These are phyloP conservation scores for Clarireedia paspali DNA, from an alignment of 2,329 filamentous ascomycete species.

Conservation along the genomic window DNA sequence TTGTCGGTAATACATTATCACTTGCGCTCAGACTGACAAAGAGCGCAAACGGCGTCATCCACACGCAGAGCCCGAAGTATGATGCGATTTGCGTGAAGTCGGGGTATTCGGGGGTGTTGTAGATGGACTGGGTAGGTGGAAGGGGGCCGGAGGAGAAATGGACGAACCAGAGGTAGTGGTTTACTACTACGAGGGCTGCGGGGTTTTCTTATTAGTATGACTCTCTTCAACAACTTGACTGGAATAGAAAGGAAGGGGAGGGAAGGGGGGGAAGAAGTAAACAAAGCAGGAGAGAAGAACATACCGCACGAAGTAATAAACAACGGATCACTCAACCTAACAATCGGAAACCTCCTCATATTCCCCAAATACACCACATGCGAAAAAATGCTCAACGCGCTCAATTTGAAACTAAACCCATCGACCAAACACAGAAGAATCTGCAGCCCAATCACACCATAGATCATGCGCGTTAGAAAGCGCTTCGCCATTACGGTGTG, in stretches of 20 bases:
- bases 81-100: conserved; percentile 91
- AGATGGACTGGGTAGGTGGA: conserved; percentile 52
- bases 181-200: conserved; percentile 69
- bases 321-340: conserved; percentile 79
- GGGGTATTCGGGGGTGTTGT: conserved; percentile 59
- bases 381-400: conserved; percentile 66
- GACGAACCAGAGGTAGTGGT: conserved; percentile 94
- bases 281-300: conserved; percentile 20
- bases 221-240: background rate
- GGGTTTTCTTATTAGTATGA: conserved; percentile 15
- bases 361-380: conserved; percentile 87
- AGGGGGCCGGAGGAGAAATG: conserved; percentile 69
- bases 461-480: conserved; percentile 78
- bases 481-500: conserved; percentile 90
- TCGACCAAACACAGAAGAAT: conserved; percentile 70
- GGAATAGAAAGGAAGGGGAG: background rate
- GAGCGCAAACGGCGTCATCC: conserved; percentile 90
- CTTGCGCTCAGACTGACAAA: conserved; percentile 92
- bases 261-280: background rate
- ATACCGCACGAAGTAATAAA: conserved; percentile 77
- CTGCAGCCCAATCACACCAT: conserved; percentile 69
- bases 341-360: conserved; percentile 64
- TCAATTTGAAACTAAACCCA: conserved; percentile 72
- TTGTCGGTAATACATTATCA: conserved; percentile 90
- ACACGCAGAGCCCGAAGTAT: conserved; percentile 93